These are phyloP conservation scores for Solanum medicagineum DNA, from an alignment of 257 asterid species.

Conservation along the genomic window DNA sequence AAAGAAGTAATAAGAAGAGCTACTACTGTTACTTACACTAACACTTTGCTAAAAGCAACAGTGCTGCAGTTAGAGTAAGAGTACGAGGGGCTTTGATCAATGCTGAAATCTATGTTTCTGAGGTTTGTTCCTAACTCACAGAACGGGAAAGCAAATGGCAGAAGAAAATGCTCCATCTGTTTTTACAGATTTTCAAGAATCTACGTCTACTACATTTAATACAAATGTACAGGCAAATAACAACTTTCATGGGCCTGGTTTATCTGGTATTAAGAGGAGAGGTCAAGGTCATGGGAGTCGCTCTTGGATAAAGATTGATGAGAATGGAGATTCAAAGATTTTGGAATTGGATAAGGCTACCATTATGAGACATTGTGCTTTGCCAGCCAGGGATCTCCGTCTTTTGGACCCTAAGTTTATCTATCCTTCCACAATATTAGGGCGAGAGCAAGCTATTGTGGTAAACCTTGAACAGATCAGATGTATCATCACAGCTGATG, in stretches of 20 bases:
- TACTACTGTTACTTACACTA: background rate
- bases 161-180: constrained; percentile 30
- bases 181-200: constrained; percentile 20
- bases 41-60: background rate
- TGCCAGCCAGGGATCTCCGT: constrained; percentile 97
- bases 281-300: constrained; percentile 78
- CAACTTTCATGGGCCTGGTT: constrained; percentile 23
- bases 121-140: constrained; percentile 2
- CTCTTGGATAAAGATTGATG: constrained; percentile 88
- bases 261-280: constrained; percentile 80
- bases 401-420: constrained; percentile 94
- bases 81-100: background rate
- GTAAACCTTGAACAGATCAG: constrained; percentile 92
- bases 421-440: constrained; percentile 81
- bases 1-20: background rate
- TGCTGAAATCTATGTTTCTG: constrained; percentile 19
- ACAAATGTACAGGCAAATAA: constrained; percentile 22
- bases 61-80: background rate
- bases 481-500: constrained; percentile 94
- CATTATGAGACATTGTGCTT: constrained; percentile 78
- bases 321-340: constrained; percentile 56
- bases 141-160: constrained; percentile 33
- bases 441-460: constrained; percentile 97
- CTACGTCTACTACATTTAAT: constrained; percentile 6
- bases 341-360: constrained; percentile 81